Conservation (phyloP, 805 yeast species). For the Lachancea waltii region DNA sequence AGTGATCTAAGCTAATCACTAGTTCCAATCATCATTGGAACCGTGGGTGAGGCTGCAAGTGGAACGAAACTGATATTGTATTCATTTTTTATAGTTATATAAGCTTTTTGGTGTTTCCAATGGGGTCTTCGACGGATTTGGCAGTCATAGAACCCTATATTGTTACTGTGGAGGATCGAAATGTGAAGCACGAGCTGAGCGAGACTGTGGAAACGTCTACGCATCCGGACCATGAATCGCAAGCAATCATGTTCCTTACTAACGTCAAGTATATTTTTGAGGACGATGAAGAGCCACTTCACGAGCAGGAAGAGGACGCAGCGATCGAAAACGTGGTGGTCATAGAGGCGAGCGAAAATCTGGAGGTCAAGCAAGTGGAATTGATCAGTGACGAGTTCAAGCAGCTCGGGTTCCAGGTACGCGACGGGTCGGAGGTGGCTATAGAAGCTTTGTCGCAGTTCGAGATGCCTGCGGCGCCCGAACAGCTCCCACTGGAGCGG, state of each 20-base stretch:
- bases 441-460: conserved; percentile 28
- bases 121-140: background rate
- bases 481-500: conserved; percentile 2
- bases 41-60: no score
- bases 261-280: conserved; percentile 29
- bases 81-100: no score
- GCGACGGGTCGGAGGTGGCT: conserved; percentile 14
- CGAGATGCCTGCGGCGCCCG: conserved; percentile 13
- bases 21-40: no score
- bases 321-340: conserved; percentile 26
- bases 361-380: conserved; percentile 17
- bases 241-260: conserved; percentile 20
- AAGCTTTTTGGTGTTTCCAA: background rate
- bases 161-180: conserved; percentile 22
- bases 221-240: conserved; percentile 9
- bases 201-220: background rate
- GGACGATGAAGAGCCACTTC: conserved; percentile 20
- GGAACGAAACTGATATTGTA: no score
- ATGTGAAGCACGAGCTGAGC: conserved; percentile 13
- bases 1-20: no score
- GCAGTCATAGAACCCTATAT: conserved; percentile 14
- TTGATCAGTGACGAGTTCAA: conserved; percentile 27
- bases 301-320: conserved; percentile 11
- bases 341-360: conserved; percentile 18
- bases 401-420: conserved; percentile 16